phyloP scores from a whole-genome alignment of 306 rosid species.

The Boehmeria nivea region DNA sequence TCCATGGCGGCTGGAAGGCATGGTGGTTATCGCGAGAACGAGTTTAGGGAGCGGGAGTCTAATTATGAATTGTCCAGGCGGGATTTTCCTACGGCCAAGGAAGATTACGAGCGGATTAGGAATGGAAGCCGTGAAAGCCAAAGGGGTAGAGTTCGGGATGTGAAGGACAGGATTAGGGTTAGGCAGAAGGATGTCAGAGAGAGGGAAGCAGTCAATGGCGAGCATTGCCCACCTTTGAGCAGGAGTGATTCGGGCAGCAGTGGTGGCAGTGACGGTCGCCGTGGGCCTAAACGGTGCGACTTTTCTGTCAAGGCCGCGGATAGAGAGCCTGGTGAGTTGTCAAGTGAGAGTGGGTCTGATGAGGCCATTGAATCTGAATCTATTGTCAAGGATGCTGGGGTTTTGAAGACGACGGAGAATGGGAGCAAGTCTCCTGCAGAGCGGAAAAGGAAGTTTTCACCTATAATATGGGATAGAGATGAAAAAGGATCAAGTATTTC shows the following conservation, averaged over 20 bases:
- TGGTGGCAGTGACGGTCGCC: slow-evolving; percentile 29
- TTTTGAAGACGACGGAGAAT: slow-evolving; percentile 38
- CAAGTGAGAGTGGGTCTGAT: slow-evolving; percentile 93
- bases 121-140: slow-evolving; percentile 39
- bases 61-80: slow-evolving; percentile 45
- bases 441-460: slow-evolving; percentile 88
- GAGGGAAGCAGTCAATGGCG: slow-evolving; percentile 51
- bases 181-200: slow-evolving; percentile 59
- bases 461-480: slow-evolving; percentile 91
- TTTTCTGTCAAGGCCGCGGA: slow-evolving; percentile 45
- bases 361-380: slow-evolving; percentile 64
- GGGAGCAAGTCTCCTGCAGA: slow-evolving; percentile 35
- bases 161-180: slow-evolving; percentile 54
- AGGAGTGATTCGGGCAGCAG: slow-evolving; percentile 69
- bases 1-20: slow-evolving; percentile 89
- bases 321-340: slow-evolving; percentile 93
- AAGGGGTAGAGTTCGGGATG: slow-evolving; percentile 44
- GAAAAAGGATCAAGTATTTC: slow-evolving; percentile 45
- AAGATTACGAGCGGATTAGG: slow-evolving; percentile 59
- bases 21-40: slow-evolving; percentile 72
- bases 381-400: slow-evolving; percentile 32
- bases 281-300: slow-evolving; percentile 53
- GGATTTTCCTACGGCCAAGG: slow-evolving; percentile 39
- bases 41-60: slow-evolving; percentile 67
- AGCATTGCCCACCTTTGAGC: slow-evolving; percentile 46